Evolutionary conservation across 306 rosid genomes (phyloP), one percentile per base, ranked within the genome.

Genomic region (Urtica urens): DNA sequence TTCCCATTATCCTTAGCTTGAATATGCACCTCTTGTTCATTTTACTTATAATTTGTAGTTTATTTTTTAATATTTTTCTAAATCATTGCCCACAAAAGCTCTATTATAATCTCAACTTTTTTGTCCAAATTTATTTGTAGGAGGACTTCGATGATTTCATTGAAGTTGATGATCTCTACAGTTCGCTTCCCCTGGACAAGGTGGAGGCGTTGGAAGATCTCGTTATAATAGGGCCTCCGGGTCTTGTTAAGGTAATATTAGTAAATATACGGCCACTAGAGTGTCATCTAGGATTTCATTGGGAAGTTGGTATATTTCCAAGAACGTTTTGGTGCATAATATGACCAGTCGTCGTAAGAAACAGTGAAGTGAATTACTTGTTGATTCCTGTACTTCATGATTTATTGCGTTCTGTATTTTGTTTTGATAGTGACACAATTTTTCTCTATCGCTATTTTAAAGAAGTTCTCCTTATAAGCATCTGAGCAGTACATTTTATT

Each of bases 121-220:
- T n/a, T n/a, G n/a, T 16, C 21, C 39, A 42, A 31, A 19, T n/a
- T 56, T 42, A 18, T 1, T 30, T 53, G 43, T 65, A 90, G 97
- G 97, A 90, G 30, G 94, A 84, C 68, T 84, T 84, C 67, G 95
- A 84, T 7, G 95, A 84, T 2, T 90, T 90, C 55, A 56, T 49
- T 68, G 97, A 90, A 25, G 95, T 84, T 53, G 97, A 90, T 68
- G 95, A 84, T 38, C 81, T 90, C 60, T 90, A 90, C 72, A 72
- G 64, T 68, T 70, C 92, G 26, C 66, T 90, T 46, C 87, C 95
- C 38, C 53, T 84, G 48, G 99, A 90, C 60, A 90, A 77, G 73
- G 99, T 90, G 73, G 99, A 90, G 59, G 73, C 87, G 29, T 79
- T 84, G 30, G 99, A 90, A 81, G 99, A 90, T 59, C 78, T 88